Conservation (phyloP, 2,329 filamentous ascomycete species). For the Ceratocystis harringtonii region DNA sequence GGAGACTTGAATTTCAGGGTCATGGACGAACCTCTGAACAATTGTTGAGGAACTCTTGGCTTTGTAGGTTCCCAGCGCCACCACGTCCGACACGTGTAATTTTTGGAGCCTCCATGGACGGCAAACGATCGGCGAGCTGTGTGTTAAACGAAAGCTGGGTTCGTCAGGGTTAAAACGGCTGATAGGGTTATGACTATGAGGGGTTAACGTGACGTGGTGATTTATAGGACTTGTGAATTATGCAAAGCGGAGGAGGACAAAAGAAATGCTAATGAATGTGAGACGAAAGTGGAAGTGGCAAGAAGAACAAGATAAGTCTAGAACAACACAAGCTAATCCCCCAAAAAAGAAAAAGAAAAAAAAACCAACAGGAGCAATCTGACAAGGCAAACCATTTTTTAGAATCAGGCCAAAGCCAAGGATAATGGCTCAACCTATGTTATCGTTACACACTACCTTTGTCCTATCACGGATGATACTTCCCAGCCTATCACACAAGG, state of each 20-base stretch:
- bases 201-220: background rate
- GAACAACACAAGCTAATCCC: no score
- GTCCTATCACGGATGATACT: background rate
- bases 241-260: background rate
- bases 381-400: no score
- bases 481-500: background rate
- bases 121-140: background rate
- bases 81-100: slow-evolving; percentile 34
- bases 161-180: background rate
- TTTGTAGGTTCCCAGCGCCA: slow-evolving; percentile 48
- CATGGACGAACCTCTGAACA: slow-evolving; percentile 23
- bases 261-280: no score
- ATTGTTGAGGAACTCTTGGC: slow-evolving; percentile 26
- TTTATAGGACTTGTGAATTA: background rate
- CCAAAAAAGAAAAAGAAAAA: background rate
- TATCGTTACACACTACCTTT: background rate
- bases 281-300: no score
- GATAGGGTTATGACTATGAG: background rate
- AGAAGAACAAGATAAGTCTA: no score
- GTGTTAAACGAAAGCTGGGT: background rate
- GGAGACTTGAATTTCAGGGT: background rate
- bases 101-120: slow-evolving; percentile 1
- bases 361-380: background rate
- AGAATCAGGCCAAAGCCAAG: no score
- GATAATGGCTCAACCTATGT: background rate